Percentiles rank a stretch among this genome's conserved stretches.
Conservation (phyloP, 2,329 filamentous ascomycete species). For the Colletotrichum sp. region DNA sequence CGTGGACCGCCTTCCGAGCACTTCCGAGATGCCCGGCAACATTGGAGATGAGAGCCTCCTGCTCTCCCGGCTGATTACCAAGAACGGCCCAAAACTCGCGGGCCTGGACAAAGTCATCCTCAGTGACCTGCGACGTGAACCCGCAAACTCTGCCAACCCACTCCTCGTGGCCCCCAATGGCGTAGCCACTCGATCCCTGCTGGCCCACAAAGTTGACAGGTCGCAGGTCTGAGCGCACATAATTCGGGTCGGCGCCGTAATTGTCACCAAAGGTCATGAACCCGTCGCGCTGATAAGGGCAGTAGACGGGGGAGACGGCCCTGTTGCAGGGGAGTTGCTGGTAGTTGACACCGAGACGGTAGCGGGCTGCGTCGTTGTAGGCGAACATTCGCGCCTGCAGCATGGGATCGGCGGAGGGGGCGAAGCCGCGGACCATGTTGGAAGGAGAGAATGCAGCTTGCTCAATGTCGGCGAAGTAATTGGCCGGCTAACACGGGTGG, state of each 20-base stretch:
- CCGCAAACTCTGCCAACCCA: background rate
- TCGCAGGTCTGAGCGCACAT: constrained; percentile 37
- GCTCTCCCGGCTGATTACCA: background rate
- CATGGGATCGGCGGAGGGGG: constrained; percentile 51
- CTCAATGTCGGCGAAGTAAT: constrained; percentile 56
- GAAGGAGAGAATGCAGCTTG: constrained; percentile 57
- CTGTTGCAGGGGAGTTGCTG: constrained; percentile 60
- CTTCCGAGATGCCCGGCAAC: background rate
- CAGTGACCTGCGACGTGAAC: constrained; percentile 6
- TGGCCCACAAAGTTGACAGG: constrained; percentile 23
- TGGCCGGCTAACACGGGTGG: constrained; percentile 44
- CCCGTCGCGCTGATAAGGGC: constrained; percentile 45
- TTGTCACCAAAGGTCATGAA: constrained; percentile 41
- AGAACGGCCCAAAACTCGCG: background rate
- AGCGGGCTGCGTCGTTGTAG: constrained; percentile 60
- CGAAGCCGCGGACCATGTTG: constrained; percentile 54
- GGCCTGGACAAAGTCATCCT: background rate
- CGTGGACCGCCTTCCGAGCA: background rate
- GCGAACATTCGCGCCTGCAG: constrained; percentile 60
- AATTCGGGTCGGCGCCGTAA: constrained; percentile 50
- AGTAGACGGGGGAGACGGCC: constrained; percentile 35
- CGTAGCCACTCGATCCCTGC: background rate
- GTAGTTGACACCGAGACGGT: constrained; percentile 64
- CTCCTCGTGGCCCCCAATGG: background rate
- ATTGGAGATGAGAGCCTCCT: background rate